Percentiles rank a stretch among this genome's conserved stretches.
Conservation (phyloP, 352 stramenopile species). For the Aphanomyces astaci region DNA sequence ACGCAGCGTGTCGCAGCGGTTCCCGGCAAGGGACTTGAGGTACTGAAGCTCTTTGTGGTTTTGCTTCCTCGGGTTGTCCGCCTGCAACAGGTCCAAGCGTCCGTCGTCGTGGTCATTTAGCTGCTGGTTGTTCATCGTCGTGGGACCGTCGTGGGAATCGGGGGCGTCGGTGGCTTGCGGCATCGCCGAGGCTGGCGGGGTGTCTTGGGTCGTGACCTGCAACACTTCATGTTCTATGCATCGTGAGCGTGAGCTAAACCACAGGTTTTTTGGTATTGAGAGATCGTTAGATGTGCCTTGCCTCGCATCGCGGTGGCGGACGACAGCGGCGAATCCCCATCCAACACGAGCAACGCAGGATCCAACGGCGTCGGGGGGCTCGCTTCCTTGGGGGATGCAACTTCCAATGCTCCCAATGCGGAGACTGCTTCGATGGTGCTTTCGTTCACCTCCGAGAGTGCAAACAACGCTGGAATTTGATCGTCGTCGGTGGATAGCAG, state of each 20-base stretch:
- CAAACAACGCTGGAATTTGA: neutral
- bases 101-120: neutral
- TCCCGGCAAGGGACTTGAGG: neutral
- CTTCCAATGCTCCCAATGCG: no score
- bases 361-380: neutral
- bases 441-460: neutral
- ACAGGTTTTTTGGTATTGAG: no score
- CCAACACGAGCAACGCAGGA: neutral
- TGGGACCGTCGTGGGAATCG: neutral
- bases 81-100: neutral
- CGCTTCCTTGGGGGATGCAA: no score
- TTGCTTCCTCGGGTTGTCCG: neutral
- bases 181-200: neutral
- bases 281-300: neutral
- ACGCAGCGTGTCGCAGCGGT: neutral
- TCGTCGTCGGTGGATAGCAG: neutral
- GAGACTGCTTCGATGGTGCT: neutral
- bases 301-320: neutral
- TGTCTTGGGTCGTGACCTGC: neutral
- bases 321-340: neutral
- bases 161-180: neutral
- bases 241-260: no score
- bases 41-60: neutral
- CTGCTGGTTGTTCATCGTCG: neutral
- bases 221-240: neutral